Percentiles rank a stretch among this genome's conserved stretches.
Conservation (phyloP, 1,284 basidiomycete genomes). For the Ceratobasidium sp. region DNA sequence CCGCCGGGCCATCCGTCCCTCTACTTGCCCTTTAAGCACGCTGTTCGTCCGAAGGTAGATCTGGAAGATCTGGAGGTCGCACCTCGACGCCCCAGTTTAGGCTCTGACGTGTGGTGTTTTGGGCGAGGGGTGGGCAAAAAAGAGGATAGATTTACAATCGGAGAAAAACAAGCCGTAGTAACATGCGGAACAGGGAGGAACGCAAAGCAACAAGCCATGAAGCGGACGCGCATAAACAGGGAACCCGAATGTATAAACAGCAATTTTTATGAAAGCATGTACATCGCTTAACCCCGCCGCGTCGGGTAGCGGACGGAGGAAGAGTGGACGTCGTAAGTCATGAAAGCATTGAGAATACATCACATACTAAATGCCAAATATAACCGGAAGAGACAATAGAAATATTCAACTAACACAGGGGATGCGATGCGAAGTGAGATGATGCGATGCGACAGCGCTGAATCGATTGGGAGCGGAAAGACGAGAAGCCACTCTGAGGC, state of each 20-base stretch:
- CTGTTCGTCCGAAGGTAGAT: background rate
- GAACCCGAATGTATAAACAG: slow-evolving; percentile 31
- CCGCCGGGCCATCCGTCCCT: slow-evolving; percentile 3
- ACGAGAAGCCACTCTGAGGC: slow-evolving; percentile 7
- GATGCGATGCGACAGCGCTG: slow-evolving; percentile 31
- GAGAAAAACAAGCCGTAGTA: background rate
- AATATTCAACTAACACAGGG: slow-evolving; percentile 34
- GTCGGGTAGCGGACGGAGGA: background rate
- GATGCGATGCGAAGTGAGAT: slow-evolving; percentile 17
- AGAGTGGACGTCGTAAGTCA: slow-evolving; percentile 9
- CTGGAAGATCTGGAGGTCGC: slow-evolving; percentile 11
- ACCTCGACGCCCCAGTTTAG: background rate
- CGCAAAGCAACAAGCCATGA: background rate
- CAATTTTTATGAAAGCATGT: slow-evolving; percentile 7
- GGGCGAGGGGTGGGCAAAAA: background rate
- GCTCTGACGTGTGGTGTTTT: background rate
- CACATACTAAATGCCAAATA: slow-evolving; percentile 28
- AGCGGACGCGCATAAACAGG: background rate
- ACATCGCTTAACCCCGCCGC: slow-evolving; percentile 23
- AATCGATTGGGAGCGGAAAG: slow-evolving; percentile 6
- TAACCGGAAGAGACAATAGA: slow-evolving; percentile 14
- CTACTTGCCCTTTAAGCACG: background rate
- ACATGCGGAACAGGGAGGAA: background rate
- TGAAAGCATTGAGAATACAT: slow-evolving; percentile 15
- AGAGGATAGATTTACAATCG: background rate